Base-by-base conservation (phyloP, 2,329 filamentous ascomycete genomes). In the Sclerotinia glacialis region DNA sequence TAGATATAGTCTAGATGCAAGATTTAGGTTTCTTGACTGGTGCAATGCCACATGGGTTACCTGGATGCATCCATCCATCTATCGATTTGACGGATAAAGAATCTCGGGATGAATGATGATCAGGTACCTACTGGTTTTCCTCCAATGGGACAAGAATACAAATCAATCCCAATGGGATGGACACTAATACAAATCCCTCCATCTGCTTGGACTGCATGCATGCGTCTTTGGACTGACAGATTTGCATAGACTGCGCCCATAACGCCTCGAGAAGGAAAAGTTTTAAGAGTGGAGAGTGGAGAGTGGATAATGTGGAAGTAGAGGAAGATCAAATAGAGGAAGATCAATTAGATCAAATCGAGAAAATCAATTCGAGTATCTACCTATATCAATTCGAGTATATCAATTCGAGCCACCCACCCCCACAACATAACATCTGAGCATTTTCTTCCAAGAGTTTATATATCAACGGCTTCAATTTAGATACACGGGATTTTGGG, bases 401-500 rank as follows among this genome's bases (percentile, higher is more conserved):
- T 59, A 59, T 59, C 26, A 58, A 58, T 46, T 58, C 55, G 23
- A 58, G 18, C 23, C 23, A 46, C 34, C 34, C 55, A 31, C 34
- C 3, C 40, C 55, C 49, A 31, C 26, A 28, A 26, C 26, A 52
- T 52, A 18, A 14, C 11, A 40, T 40, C 11, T 40, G 11, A 40
- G 37, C 26, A 52, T 31, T 31, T 31, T 52, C 49, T 52, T 18
- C 49, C 7, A 26, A 53, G 31, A 28, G 12, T n/a, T 31, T 44
- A n/a, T n/a, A n/a, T n/a, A 63, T 53, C 49, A 47, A 23, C 61
- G 18, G 34, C 59, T 64, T 64, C 61, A 21, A 31, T 64, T 44
- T 3, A n/a, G 8, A 62, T 23, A 23, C 23, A 2, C 44, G 26
- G 26, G 21, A 49, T 46, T 42, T 44, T 65, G 7, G 18, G 16